Evolutionary conservation across 106 monocot species (phyloP), one percentile per base, ranked within the genome.

Genomic region (Acorus calamus): DNA sequence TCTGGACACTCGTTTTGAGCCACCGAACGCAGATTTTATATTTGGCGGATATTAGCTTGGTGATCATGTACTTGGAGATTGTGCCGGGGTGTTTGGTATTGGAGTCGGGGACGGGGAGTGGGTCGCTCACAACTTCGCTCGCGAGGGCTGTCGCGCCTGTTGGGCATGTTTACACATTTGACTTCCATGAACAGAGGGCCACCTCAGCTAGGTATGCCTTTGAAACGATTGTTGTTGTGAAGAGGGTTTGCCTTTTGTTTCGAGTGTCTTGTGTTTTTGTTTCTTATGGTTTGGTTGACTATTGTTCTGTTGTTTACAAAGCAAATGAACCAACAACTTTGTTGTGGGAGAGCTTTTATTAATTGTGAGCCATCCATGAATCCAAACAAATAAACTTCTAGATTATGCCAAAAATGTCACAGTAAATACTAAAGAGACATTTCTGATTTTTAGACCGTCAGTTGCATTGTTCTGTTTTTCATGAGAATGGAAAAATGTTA

Each of bases 1-100:
- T 96, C 9, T 96, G 96, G 96, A 96, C 96, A 5, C 76, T 91
- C 50, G 87, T 88, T 3, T 66, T 96, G 43, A 96, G 80, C 73
- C 96, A 96, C 67, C 68, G 96, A 46, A 96, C 96, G 3, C 96
- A 96, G 84, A 96, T 96, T 65, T 63, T 96, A 11, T 96, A 96
- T 56, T 53, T 96, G 6, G 78, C 87, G 4, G 96, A 96, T 62
- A 96, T 96, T 51, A 91, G 96, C 69, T 80, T 96, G 13, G 85
- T 96, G 60, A 60, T 96, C 54, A 78, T 81, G 53, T 96, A 82
- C 69, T 60, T 96, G 59, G 96, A 96, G 77, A 65, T 96, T 59
- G 87, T 96, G 10, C 96, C 96, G 14, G 96, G 91, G 0, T 87
- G 87, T 71, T 10, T 91, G 56, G 96, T 96, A 68, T 80, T 96